Percentiles rank a stretch among this genome's conserved stretches.
These are phyloP conservation scores for Russula compacta DNA, from an alignment of 768 basidiomycete species.

Conservation along the genomic window DNA sequence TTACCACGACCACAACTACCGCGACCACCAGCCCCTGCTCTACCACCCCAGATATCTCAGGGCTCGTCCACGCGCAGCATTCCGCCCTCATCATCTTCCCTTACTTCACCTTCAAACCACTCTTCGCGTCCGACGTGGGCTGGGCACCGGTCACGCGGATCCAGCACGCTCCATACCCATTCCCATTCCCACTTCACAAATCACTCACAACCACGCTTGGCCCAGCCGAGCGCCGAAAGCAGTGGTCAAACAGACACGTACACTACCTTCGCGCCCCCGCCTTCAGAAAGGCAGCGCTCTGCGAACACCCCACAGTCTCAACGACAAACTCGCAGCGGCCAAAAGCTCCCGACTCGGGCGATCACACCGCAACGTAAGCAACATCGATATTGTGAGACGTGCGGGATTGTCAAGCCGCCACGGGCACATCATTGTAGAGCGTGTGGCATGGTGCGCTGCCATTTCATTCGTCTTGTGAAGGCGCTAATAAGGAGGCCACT, in stretches of 20 bases:
- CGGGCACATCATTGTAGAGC: conserved; percentile 72
- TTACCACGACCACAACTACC: neutral
- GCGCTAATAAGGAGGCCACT: neutral
- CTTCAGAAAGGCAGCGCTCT: neutral
- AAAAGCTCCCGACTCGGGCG: conserved; percentile 26
- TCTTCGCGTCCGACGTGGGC: neutral
- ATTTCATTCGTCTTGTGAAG: neutral
- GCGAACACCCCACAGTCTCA: neutral
- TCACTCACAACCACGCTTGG: neutral
- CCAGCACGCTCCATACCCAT: neutral
- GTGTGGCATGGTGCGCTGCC: conserved; percentile 64
- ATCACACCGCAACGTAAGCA: conserved; percentile 47
- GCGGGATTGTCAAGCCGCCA: conserved; percentile 62
- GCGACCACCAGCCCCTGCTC: neutral
- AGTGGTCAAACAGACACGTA: neutral
- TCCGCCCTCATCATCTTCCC: conserved; percentile 7
- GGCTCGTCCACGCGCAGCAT: conserved; percentile 13
- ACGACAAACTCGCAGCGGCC: neutral
- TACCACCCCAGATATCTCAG: neutral
- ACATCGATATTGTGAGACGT: conserved; percentile 56
- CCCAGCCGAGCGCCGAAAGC: neutral
- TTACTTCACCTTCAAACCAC: neutral
- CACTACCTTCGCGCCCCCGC: neutral
- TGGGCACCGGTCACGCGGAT: neutral
- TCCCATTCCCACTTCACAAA: neutral